Base-by-base conservation (phyloP, 495 filamentous ascomycete genomes). In the Penicillium salamii region DNA sequence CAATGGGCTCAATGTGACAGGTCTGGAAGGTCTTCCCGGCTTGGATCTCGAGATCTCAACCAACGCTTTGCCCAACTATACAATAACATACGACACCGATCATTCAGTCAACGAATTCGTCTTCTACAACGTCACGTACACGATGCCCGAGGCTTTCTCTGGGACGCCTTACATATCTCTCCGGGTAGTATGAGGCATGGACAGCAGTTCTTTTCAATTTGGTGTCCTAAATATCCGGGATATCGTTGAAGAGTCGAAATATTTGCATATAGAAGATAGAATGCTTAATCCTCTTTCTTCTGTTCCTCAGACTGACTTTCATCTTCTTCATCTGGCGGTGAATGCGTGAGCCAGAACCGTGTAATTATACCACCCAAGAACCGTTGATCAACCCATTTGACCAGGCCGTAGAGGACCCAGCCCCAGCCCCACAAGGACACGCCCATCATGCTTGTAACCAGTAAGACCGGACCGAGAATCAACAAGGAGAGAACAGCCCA, bases 351-450 rank as follows among this genome's bases (percentile, higher is more conserved):
- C 63, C 66, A 72, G 44, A 65, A 69, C 1, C 65, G 42, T 13
- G 54, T 49, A 28, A 72, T 51, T 23, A 69, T 33, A 3, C 69
- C 69, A 11, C 67, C 69, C 35, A 72, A 50, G 34, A 65, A 70
- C 28, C 14, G 24, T 50, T 61, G 61, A 49, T 72, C 69, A 36
- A 69, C 43, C 63, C 65, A 72, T 24, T 58, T 61, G 13, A 72
- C 31, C 42, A 72, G 52, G 3, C 65, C 66, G 53, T 70, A 72
- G n/a, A 69, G 50, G 3, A 70, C 36, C 69, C 69, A 72, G 1
- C 67, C 67, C 69, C 69, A 72, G 5, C 69, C 69, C 69, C 69
- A 72, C 18, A 72, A 29, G 14, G 64, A 64, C 7, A 70, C 49
- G 3, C 69, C 69, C 58, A 70, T 61, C 51, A 68, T 59, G 49